Base-by-base conservation (phyloP, 2,329 filamentous ascomycete species). In the Monosporascus sp. region DNA sequence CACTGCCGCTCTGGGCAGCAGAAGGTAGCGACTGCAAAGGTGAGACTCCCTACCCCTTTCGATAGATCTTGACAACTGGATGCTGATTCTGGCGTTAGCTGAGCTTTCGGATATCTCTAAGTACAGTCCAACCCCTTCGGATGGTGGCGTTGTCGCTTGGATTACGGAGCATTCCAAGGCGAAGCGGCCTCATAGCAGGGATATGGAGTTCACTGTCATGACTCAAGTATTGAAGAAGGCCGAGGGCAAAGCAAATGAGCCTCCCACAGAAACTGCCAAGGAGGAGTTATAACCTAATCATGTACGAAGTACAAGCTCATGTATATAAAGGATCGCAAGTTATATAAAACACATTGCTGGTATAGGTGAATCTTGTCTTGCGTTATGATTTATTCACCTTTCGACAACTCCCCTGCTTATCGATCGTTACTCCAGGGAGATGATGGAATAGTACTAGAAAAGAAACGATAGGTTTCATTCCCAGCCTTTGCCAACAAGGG, bases 1-100 rank as follows among this genome's bases (percentile, higher is more conserved):
- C 73, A 11, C 58, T 80, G 47, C 78, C 78, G 37, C 66, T 81
- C 3, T 81, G 76, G 75, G 71, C 77, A 1, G 76, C 77, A 1
- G 72, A 70, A 53, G 59, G 58, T 7, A 74, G 68, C 40, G 63
- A 67, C 27, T 80, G 78, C 60, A 68, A 73, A 54, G 73, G 74
- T 74, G 56, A 61, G 69, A 11, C 27, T 17, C 20, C n/a, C 22
- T 16, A 7, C 20, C 7, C 8, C 16, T 3, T 40, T 31, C 3
- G 17, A 14, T n/a, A 26, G 47, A n/a, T 1, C 9, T 11, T 31
- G 4, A 11, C 9, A 5, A 24, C 27, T n/a, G 11, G 19, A 17
- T 40, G 19, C 24, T 38, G 24, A 40, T 37, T 40, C 2, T n/a
- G 16, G 20, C n/a, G 3, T 27, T 20, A 54, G 52, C 22, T 7